Evolutionary conservation across 2,329 filamentous ascomycete species (phyloP).

Genomic region (Coleophoma cylindrospora): DNA sequence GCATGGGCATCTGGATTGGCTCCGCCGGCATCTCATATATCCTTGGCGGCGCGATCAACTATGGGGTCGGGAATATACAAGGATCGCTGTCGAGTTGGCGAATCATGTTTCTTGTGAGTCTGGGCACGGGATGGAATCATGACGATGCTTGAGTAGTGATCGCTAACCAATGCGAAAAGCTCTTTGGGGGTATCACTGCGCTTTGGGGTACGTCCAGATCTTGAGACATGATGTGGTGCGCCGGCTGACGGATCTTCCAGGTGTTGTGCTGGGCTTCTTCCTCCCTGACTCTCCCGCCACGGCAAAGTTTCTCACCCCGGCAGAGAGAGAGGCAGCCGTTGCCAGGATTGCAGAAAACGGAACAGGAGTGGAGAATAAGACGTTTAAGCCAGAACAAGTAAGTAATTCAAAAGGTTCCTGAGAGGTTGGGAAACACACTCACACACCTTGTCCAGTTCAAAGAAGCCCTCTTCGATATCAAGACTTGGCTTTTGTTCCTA

Average conservation of each 20-base stretch:
- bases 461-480: slow-evolving; percentile 34
- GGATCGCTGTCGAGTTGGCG: slow-evolving; percentile 26
- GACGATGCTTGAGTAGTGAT: no score
- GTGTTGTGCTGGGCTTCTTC: slow-evolving; percentile 32
- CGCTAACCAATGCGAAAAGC: not conserved
- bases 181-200: slow-evolving; percentile 43
- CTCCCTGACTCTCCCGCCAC: slow-evolving; percentile 34
- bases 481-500: slow-evolving; percentile 36
- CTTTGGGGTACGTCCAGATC: slow-evolving; percentile 26
- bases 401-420: not conserved
- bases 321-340: slow-evolving; percentile 31
- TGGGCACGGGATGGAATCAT: no score
- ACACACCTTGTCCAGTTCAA: slow-evolving; percentile 26
- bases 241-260: not conserved
- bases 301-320: slow-evolving; percentile 28
- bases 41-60: slow-evolving; percentile 51
- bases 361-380: slow-evolving; percentile 32
- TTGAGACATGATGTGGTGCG: not conserved
- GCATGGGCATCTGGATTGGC: slow-evolving; percentile 51
- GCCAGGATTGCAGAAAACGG: slow-evolving; percentile 26
- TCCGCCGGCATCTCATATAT: slow-evolving; percentile 21
- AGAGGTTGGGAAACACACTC: not conserved
- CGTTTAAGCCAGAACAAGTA: slow-evolving; percentile 29
- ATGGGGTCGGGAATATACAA: slow-evolving; percentile 50
- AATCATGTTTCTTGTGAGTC: slow-evolving; percentile 39